These are phyloP conservation scores for Amanita muscaria DNA, from an alignment of 768 basidiomycete genomes.

Conservation along the genomic window DNA sequence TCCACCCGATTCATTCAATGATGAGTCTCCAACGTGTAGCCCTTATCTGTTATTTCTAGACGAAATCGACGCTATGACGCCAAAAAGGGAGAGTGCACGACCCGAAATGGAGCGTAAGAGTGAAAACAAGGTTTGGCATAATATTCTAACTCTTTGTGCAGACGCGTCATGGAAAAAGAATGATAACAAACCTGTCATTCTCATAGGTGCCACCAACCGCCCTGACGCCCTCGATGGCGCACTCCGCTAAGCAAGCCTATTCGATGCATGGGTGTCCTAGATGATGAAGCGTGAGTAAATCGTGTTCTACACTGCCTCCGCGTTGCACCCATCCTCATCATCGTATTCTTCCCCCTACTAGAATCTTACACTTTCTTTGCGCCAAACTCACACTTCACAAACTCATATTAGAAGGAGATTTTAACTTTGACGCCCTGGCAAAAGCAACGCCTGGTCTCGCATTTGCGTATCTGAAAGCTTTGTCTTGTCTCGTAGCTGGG, in stretches of 20 bases:
- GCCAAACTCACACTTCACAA: slow-evolving; percentile 83
- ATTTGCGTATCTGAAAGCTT: slow-evolving; percentile 90
- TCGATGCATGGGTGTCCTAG: slow-evolving; percentile 96
- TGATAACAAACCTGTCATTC: slow-evolving; percentile 88
- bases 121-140: neutral
- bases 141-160: slow-evolving; percentile 19
- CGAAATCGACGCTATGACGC: slow-evolving; percentile 96
- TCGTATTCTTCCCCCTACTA: too few relatives aligned
- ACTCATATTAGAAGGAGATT: slow-evolving; percentile 81
- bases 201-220: slow-evolving; percentile 94
- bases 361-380: slow-evolving; percentile 88
- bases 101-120: slow-evolving; percentile 94
- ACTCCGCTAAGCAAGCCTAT: slow-evolving; percentile 84
- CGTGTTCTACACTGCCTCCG: too few relatives aligned
- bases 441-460: slow-evolving; percentile 78
- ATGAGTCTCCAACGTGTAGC: slow-evolving; percentile 48
- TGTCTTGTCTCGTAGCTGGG: slow-evolving; percentile 80
- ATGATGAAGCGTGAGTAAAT: slow-evolving; percentile 85
- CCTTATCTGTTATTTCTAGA: slow-evolving; percentile 95
- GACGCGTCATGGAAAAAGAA: slow-evolving; percentile 95
- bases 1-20: neutral
- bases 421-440: slow-evolving; percentile 80
- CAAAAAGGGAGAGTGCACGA: slow-evolving; percentile 95
- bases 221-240: slow-evolving; percentile 94
- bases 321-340: too few relatives aligned